Base-by-base conservation (phyloP, 306 rosid genomes). In the Hippophae tibetana region DNA sequence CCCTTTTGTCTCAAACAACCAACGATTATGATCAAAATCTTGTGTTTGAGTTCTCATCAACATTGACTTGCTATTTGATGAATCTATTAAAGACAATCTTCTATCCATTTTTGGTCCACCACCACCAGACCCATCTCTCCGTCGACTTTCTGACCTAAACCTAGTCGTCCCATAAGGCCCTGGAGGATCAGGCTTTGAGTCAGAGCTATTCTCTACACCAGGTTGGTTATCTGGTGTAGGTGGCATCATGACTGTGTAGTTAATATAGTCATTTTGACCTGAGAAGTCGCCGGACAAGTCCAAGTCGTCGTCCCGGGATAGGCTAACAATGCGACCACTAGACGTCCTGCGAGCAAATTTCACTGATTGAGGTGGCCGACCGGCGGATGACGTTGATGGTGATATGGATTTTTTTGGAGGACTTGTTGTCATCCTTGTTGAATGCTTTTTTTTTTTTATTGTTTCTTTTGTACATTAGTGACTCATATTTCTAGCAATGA, bases 191-290 rank as follows among this genome's bases (percentile, higher is more conserved):
- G 66, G 43, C 59, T 86, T 77, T 38, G 79, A 41, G 60, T 81
- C 84, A 0, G 78, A 26, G 23, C 23, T 18, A 26, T 48, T 8
- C 5, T 69, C 1, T 77, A 86, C 54, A 76, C 83, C 70, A 0
- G 89, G 96, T 55, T 85, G 90, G 62, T 89, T 89, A 62, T 89
- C 96, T 0, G 94, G 96, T 18, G 96, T 89, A 2, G 81, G 90
- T 5, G 96, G 96, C 90, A 89, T 73, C 85, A 79, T 61, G 12
- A 89, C 96, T 2, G 94, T 89, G 83, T 89, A 89, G 57, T 85
- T 80, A 18, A 79, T 81, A 73, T 80, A 88, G 52, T 88, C 94
- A 58, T 69, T 74, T 69, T 71, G 87, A 6, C 79, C 72, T 0
- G 78, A 25, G 56, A 76, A 63, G 1, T 85, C 94, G 23, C 90